These are phyloP conservation scores for Vaccinium corymbosum DNA, from an alignment of 148 eudicot genomes.

Conservation along the genomic window DNA sequence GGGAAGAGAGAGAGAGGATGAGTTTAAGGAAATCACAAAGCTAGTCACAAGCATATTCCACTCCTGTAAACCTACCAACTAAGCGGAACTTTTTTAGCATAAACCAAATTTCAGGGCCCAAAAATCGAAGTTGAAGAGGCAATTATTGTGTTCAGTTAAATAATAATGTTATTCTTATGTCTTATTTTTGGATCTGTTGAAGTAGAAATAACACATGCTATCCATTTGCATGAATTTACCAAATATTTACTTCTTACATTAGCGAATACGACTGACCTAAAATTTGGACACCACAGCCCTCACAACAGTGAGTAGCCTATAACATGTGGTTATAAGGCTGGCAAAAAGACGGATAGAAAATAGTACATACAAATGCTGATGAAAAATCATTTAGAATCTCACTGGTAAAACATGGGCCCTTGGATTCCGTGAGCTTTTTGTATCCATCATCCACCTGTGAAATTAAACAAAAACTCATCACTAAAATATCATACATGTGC, in stretches of 20 bases:
- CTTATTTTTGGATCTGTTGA: not conserved
- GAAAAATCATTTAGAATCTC: constrained; percentile 15
- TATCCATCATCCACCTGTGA: constrained; percentile 38
- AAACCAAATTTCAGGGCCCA: not conserved
- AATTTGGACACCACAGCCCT: constrained; percentile 6
- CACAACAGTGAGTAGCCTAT: not conserved
- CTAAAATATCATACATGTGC: not conserved
- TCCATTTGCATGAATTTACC: not conserved
- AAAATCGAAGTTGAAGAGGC: not conserved
- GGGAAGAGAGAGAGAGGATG: not conserved
- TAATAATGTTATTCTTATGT: not conserved
- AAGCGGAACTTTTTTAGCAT: not conserved
- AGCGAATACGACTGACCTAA: constrained; percentile 16
- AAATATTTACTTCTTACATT: not conserved
- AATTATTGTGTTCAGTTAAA: not conserved
- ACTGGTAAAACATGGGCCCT: constrained; percentile 27
- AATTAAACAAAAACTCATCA: not conserved
- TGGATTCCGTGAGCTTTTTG: constrained; percentile 23
- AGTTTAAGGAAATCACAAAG: not conserved
- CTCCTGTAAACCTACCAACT: not conserved
- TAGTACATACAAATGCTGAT: not conserved
- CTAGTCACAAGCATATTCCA: not conserved
- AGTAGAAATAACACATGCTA: not conserved
- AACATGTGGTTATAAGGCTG: not conserved
- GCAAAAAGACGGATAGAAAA: not conserved